Evolutionary conservation across 768 basidiomycete species (phyloP).

Genomic region (Rhodotorula graminis): DNA sequence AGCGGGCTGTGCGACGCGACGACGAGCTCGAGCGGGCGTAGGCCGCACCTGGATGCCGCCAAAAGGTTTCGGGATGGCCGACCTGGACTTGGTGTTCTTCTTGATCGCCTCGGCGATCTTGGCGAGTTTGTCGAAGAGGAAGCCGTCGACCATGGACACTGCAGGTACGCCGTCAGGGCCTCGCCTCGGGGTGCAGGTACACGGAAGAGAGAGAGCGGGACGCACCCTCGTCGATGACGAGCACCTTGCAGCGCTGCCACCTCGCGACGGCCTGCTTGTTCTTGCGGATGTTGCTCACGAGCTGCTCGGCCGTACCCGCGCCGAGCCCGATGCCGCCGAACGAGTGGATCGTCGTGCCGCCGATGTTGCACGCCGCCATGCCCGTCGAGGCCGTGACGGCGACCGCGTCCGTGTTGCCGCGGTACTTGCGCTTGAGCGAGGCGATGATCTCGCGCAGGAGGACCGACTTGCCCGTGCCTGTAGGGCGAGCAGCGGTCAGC

Average conservation of each 20-base stretch:
- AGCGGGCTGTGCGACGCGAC: background rate
- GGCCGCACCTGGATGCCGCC: slow-evolving; percentile 64
- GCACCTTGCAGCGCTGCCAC: slow-evolving; percentile 78
- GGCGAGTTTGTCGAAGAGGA: slow-evolving; percentile 70
- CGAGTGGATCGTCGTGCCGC: slow-evolving; percentile 89
- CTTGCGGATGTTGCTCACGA: slow-evolving; percentile 60
- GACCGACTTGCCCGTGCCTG: slow-evolving; percentile 95
- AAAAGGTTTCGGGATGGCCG: slow-evolving; percentile 57
- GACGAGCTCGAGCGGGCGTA: background rate
- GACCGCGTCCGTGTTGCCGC: slow-evolving; percentile 51
- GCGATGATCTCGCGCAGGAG: slow-evolving; percentile 86
- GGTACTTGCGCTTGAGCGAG: slow-evolving; percentile 58
- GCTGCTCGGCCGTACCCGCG: slow-evolving; percentile 58
- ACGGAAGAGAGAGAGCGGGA: slow-evolving; percentile 12
- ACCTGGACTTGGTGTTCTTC: slow-evolving; percentile 48
- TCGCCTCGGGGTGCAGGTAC: background rate
- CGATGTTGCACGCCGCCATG: slow-evolving; percentile 96
- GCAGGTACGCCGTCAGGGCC: background rate
- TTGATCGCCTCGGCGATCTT: slow-evolving; percentile 60
- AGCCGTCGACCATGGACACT: slow-evolving; percentile 98
- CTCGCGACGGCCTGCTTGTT: slow-evolving; percentile 76
- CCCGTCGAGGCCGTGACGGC: slow-evolving; percentile 95
- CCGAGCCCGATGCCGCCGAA: slow-evolving; percentile 93
- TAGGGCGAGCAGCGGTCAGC: too few species aligned
- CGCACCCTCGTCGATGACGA: slow-evolving; percentile 83